Evolutionary conservation across 2,329 filamentous ascomycete genomes (phyloP), one percentile per base, ranked within the genome.

Genomic region (Neofusicoccum sp.): DNA sequence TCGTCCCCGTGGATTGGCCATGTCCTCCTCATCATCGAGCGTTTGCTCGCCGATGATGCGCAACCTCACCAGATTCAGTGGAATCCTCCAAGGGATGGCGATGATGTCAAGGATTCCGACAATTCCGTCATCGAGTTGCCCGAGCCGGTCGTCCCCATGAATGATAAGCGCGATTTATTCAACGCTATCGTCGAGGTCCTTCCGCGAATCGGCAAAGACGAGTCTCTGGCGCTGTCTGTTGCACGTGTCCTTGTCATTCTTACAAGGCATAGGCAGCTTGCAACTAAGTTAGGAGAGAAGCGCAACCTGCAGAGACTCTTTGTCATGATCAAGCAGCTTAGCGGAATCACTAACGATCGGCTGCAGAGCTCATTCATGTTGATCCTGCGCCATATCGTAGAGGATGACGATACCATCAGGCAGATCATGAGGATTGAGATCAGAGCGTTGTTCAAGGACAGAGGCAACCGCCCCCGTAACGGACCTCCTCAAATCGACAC

Each of bases 351-450:
- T 6, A 91, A 92, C 34, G 86, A 90, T 61, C 89, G 89, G 61
- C 84, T 99, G 8, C 86, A 89, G 66, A 84, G 84, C 66, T 85
- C 89, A 63, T 89, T 97, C 70, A 89, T 98, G 84, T 85, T 94
- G 11, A 89, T 97, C 59, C 80, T 99, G 47, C 89, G 96, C 44
- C 95, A 99, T 72, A 89, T 99, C 67, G 87, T 98, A 61, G 95
- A 99, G 77, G 96, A 99, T 71, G 92, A 97, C 56, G 89, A 93
- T 16, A 95, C 90, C 1, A 85, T 98, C 65, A 92, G 91, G 67
- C 92, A 97, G 73, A 89, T 97, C 65, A 97, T 99, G 90, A 86
- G 89, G 58, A 90, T 89, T 33, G 94, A 98, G 73, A 96, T 99
- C 70, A 87, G 88, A 67, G 80, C 85, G n/a, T 88, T 86, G 70